phyloP scores from a whole-genome alignment of 495 filamentous ascomycete genomes.

The Hypoxylon fuscum region DNA sequence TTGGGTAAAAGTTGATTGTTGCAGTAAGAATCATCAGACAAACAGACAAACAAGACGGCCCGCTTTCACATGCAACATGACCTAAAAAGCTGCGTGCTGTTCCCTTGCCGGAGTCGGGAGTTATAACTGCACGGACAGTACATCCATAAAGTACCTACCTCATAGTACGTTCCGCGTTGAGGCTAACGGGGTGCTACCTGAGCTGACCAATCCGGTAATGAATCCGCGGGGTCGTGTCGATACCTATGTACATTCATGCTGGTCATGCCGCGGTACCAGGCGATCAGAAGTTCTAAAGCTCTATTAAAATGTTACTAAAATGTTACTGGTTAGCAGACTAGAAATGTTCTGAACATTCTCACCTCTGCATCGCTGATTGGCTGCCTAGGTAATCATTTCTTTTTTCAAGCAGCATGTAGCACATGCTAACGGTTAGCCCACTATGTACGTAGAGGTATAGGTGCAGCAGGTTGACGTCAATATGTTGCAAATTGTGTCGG shows the following conservation, averaged over 20 bases:
- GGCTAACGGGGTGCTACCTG: slow-evolving; percentile 5
- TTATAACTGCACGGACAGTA: too few relatives aligned
- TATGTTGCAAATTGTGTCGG: slow-evolving; percentile 25
- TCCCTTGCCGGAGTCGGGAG: too few relatives aligned
- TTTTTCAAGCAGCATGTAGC: slow-evolving; percentile 10
- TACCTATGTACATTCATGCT: neutral
- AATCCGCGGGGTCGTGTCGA: slow-evolving; percentile 15
- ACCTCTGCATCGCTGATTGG: slow-evolving; percentile 6
- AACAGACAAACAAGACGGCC: slow-evolving; percentile 15
- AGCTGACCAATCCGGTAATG: slow-evolving; percentile 15
- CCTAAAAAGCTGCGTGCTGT: too few relatives aligned
- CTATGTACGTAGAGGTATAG: neutral
- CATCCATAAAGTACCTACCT: too few relatives aligned
- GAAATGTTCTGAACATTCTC: slow-evolving; percentile 7
- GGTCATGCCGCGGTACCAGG: neutral
- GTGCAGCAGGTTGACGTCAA: slow-evolving; percentile 34
- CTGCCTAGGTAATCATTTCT: neutral
- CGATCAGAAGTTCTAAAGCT: neutral
- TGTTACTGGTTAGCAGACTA: neutral
- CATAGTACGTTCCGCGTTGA: too few relatives aligned
- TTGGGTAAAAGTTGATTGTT: slow-evolving; percentile 4
- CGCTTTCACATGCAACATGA: slow-evolving; percentile 47
- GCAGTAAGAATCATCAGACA: slow-evolving; percentile 25
- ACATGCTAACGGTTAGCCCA: slow-evolving; percentile 11
- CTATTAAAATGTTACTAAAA: neutral